Evolutionary conservation across 805 yeast species (phyloP).

Genomic region (Kuraishia borneana): DNA sequence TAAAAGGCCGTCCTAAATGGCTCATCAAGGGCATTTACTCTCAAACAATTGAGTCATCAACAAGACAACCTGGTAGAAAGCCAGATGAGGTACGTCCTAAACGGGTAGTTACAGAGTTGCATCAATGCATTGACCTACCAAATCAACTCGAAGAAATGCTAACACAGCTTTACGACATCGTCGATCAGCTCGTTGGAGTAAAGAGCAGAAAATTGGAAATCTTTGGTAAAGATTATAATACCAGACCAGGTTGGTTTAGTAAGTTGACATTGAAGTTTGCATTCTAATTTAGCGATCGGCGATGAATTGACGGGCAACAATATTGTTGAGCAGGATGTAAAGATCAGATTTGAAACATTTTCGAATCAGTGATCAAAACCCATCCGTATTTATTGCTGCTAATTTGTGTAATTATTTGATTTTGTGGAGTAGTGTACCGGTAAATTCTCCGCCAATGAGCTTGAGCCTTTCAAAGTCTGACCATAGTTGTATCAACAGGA

Average conservation of each 20-base stretch:
- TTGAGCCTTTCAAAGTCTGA: too few species aligned
- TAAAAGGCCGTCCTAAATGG: conserved; percentile 76
- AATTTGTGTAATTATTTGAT: too few species aligned
- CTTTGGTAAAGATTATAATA: conserved; percentile 80
- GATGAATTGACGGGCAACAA: conserved; percentile 58
- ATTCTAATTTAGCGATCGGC: conserved; percentile 40
- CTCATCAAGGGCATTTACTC: conserved; percentile 53
- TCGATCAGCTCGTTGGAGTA: conserved; percentile 74
- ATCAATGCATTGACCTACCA: neutral
- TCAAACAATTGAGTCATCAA: conserved; percentile 69
- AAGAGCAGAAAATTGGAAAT: conserved; percentile 75
- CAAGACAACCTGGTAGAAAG: conserved; percentile 82
- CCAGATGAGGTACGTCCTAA: conserved; percentile 59
- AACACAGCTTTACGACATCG: conserved; percentile 53
- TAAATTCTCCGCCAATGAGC: too few species aligned
- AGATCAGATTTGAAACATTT: conserved; percentile 22
- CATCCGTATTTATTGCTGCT: too few species aligned
- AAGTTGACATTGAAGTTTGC: conserved; percentile 12
- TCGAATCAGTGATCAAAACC: too few species aligned
- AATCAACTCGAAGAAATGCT: neutral
- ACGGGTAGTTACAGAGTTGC: neutral
- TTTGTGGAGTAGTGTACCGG: too few species aligned
- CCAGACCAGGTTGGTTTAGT: conserved; percentile 83
- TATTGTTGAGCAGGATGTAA: conserved; percentile 48
- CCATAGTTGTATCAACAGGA: too few species aligned